Percentiles rank a stretch among this genome's conserved stretches.
Conservation (phyloP, 495 filamentous ascomycete species). For the Patellaria atrata region DNA sequence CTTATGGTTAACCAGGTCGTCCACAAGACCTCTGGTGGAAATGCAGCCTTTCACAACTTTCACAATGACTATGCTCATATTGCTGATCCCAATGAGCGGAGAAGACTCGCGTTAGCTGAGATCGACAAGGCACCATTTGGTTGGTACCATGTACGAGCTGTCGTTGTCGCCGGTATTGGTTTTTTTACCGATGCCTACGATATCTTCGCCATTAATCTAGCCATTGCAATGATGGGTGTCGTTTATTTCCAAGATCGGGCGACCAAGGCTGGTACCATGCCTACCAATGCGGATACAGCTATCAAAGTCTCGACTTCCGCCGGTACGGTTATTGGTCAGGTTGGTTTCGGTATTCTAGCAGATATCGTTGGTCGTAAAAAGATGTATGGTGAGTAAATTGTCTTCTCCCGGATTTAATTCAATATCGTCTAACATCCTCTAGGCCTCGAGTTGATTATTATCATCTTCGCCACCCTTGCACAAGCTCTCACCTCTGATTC, state of each 20-base stretch:
- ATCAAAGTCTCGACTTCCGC: conserved; percentile 83
- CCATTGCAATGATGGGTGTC: conserved; percentile 49
- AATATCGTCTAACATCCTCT: no score
- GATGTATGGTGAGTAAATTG: conserved; percentile 83
- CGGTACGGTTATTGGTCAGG: conserved; percentile 74
- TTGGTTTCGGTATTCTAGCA: conserved; percentile 67
- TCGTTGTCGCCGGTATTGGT: conserved; percentile 67
- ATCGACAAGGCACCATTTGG: conserved; percentile 72
- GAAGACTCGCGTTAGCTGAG: conserved; percentile 58
- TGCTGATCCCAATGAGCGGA: conserved; percentile 56
- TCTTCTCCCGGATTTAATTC: neutral
- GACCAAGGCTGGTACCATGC: conserved; percentile 31
- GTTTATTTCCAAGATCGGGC: conserved; percentile 48
- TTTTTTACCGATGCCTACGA: conserved; percentile 76
- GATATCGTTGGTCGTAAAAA: conserved; percentile 66
- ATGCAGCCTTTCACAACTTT: conserved; percentile 21
- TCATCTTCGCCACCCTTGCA: conserved; percentile 72
- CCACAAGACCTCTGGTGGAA: conserved; percentile 17
- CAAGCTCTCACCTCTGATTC: conserved; percentile 57
- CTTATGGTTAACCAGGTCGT: no score
- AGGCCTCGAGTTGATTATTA: conserved; percentile 76
- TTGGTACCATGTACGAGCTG: conserved; percentile 62
- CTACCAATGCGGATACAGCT: conserved; percentile 50
- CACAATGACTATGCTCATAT: conserved; percentile 37
- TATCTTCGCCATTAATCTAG: conserved; percentile 65